Conservation (phyloP, 2,329 filamentous ascomycete species). For the Westerdykella aurantiaca region DNA sequence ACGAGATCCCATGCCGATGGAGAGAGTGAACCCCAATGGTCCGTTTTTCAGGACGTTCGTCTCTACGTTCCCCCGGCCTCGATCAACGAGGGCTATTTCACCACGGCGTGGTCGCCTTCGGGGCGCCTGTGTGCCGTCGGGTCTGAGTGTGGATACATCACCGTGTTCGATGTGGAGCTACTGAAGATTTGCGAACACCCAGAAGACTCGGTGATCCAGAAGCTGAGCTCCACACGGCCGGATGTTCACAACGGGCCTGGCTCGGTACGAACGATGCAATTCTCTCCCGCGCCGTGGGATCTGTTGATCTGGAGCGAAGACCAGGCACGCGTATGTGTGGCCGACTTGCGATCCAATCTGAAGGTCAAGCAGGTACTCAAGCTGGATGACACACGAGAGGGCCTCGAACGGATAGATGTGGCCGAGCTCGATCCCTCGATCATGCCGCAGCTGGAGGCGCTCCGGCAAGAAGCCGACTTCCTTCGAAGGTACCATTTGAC, state of each 20-base stretch:
- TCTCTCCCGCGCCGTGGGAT: conserved; percentile 84
- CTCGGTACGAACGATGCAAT: conserved; percentile 84
- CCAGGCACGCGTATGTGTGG: conserved; percentile 66
- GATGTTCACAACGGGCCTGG: conserved; percentile 57
- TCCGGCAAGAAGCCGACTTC: conserved; percentile 42
- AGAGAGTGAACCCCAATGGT: conserved; percentile 35
- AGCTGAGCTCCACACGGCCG: conserved; percentile 72
- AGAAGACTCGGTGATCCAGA: conserved; percentile 63
- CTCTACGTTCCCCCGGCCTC: conserved; percentile 38
- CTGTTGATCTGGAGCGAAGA: conserved; percentile 93
- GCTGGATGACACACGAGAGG: conserved; percentile 53
- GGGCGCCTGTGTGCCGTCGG: conserved; percentile 68
- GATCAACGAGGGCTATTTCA: conserved; percentile 59
- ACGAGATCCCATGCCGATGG: conserved; percentile 18
- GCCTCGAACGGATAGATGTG: conserved; percentile 53
- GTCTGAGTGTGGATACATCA: conserved; percentile 75
- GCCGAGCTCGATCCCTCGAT: conserved; percentile 44
- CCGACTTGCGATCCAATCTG: conserved; percentile 64
- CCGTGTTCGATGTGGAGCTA: conserved; percentile 59
- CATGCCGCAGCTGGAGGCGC: conserved; percentile 42
- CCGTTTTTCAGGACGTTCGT: conserved; percentile 36
- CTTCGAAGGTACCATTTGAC: conserved; percentile 40
- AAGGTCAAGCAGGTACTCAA: conserved; percentile 62
- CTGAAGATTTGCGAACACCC: conserved; percentile 38
- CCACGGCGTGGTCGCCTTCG: conserved; percentile 68